Conservation (phyloP, 2,329 filamentous ascomycete species). For the Arthrobotrys musiformis region DNA sequence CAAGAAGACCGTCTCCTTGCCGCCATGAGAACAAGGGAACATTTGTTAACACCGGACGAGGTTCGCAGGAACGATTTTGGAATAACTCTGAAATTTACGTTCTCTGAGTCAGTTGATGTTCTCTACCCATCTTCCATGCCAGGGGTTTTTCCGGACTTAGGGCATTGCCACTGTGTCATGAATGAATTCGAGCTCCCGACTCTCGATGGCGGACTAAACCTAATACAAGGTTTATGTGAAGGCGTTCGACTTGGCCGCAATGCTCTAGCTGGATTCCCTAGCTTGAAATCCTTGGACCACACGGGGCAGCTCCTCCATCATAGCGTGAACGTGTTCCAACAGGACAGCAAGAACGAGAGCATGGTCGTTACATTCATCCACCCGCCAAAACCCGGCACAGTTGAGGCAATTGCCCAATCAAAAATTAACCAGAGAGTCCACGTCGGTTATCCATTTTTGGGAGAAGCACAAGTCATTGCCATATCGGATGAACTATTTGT, state of each 20-base stretch:
- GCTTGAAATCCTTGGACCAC: slow-evolving; percentile 84
- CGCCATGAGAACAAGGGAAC: slow-evolving; percentile 87
- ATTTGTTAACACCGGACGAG: slow-evolving; percentile 79
- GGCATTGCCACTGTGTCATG: slow-evolving; percentile 87
- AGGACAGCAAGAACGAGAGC: slow-evolving; percentile 95
- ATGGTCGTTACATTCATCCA: slow-evolving; percentile 84
- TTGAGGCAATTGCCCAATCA: slow-evolving; percentile 18
- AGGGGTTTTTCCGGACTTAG: slow-evolving; percentile 89
- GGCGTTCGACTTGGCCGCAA: slow-evolving; percentile 83
- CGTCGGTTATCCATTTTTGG: slow-evolving; percentile 86
- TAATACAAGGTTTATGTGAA: slow-evolving; percentile 82
- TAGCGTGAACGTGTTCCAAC: slow-evolving; percentile 92
- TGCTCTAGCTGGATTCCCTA: slow-evolving; percentile 94
- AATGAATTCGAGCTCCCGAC: slow-evolving; percentile 96
- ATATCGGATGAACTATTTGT: slow-evolving; percentile 95
- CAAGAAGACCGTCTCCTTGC: slow-evolving; percentile 85
- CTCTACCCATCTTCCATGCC: slow-evolving; percentile 87
- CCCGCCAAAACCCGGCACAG: slow-evolving; percentile 17
- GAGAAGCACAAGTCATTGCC: slow-evolving; percentile 88
- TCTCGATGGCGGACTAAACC: slow-evolving; percentile 82
- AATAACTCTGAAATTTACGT: slow-evolving; percentile 91
- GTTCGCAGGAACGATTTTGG: slow-evolving; percentile 88
- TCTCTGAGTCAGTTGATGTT: slow-evolving; percentile 79
- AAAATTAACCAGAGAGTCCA: slow-evolving; percentile 46
- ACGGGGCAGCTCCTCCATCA: slow-evolving; percentile 84